Conservation (phyloP, 176 grass and related monocot genomes). For the Stipa capillata region DNA sequence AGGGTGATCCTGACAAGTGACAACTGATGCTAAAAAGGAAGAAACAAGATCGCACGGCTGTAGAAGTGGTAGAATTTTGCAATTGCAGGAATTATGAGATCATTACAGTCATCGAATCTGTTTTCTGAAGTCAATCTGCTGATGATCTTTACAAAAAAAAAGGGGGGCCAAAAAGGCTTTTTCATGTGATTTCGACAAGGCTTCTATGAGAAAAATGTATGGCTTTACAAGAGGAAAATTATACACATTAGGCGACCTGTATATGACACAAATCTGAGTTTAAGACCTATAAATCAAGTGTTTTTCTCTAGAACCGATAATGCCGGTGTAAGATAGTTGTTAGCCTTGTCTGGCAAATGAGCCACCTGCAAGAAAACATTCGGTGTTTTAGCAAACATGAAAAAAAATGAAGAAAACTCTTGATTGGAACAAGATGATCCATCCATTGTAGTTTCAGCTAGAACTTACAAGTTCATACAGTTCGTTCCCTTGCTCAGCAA, state of each 20-base stretch:
- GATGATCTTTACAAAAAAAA: slow-evolving; percentile 24
- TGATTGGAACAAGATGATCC: not conserved
- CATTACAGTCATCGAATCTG: slow-evolving; percentile 5
- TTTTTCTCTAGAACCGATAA: slow-evolving; percentile 96
- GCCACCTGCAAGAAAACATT: slow-evolving; percentile 53
- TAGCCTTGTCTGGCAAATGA: slow-evolving; percentile 98
- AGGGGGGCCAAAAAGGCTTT: not conserved
- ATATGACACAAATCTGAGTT: slow-evolving; percentile 1
- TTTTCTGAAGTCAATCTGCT: not conserved
- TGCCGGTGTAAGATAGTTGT: slow-evolving; percentile 93
- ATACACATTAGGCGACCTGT: slow-evolving; percentile 29
- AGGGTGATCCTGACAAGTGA: slow-evolving; percentile 37
- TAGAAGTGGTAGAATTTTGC: too few relatives aligned
- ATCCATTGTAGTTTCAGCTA: not conserved
- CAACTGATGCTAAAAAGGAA: slow-evolving; percentile 22
- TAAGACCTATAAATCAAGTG: slow-evolving; percentile 41
- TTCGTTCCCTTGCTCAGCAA: slow-evolving; percentile 77
- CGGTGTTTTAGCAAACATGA: not conserved
- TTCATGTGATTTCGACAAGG: slow-evolving; percentile 19
- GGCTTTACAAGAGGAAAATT: slow-evolving; percentile 29
- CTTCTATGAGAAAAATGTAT: slow-evolving; percentile 20
- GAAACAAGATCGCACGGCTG: not conserved
- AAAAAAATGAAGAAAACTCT: not conserved
- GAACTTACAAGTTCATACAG: slow-evolving; percentile 86
- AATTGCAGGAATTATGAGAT: too few relatives aligned